A percentile compares a stretch with the other conserved stretches of the same genome.
phyloP scores from a whole-genome alignment of 805 yeast species.

The Huiozyma naganishii region DNA sequence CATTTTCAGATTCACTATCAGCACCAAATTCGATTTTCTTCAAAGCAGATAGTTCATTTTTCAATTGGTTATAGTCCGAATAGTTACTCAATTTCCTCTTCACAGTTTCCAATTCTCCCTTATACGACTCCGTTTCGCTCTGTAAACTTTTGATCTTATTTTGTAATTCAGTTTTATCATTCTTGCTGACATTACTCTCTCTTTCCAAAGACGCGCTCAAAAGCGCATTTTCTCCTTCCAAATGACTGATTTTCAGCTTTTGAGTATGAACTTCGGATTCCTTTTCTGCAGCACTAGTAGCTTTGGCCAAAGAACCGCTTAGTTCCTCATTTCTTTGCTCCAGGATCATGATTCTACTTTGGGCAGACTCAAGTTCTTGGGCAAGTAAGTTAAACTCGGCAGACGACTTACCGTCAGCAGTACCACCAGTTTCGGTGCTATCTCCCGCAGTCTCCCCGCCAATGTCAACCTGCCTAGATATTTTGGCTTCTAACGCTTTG shows the following conservation, averaged over 20 bases:
- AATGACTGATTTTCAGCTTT: slow-evolving; percentile 37
- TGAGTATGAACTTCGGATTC: slow-evolving; percentile 31
- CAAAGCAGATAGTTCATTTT: slow-evolving; percentile 61
- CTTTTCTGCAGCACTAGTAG: slow-evolving; percentile 36
- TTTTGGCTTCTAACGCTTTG: slow-evolving; percentile 59
- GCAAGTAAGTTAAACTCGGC: slow-evolving; percentile 54
- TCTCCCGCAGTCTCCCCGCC: slow-evolving; percentile 20
- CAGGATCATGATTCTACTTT: slow-evolving; percentile 54
- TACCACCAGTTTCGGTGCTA: slow-evolving; percentile 18
- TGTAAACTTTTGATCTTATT: slow-evolving; percentile 31
- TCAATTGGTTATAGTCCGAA: slow-evolving; percentile 70
- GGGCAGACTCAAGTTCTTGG: slow-evolving; percentile 64
- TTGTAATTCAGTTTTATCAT: slow-evolving; percentile 13
- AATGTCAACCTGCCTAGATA: slow-evolving; percentile 43
- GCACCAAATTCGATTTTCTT: slow-evolving; percentile 69
- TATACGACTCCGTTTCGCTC: slow-evolving; percentile 38
- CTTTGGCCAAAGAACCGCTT: slow-evolving; percentile 49
- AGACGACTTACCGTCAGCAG: slow-evolving; percentile 13
- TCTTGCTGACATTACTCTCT: slow-evolving; percentile 13
- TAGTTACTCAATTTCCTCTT: slow-evolving; percentile 40
- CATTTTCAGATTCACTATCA: slow-evolving; percentile 26
- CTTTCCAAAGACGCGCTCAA: slow-evolving; percentile 25
- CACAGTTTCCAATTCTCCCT: slow-evolving; percentile 40
- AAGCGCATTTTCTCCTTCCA: slow-evolving; percentile 59
- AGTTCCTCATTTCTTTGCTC: slow-evolving; percentile 72